Evolutionary conservation across 1,284 basidiomycete species (phyloP).

Genomic region (Tremellales sp.): DNA sequence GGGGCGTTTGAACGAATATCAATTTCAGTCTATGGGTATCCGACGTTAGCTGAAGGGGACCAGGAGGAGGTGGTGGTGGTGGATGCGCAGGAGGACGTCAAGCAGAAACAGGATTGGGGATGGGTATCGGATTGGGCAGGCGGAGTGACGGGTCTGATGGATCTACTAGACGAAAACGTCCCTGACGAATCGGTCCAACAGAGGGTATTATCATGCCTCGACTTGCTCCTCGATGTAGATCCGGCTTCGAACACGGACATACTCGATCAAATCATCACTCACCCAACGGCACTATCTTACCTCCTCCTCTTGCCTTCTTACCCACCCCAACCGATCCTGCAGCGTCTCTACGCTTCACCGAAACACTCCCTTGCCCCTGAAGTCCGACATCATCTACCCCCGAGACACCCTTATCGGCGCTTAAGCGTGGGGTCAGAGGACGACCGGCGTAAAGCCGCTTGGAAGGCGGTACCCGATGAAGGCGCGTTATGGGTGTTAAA

Average conservation of each 20-base stretch:
- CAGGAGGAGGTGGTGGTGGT: background rate
- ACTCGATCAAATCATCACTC: background rate
- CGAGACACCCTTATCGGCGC: background rate
- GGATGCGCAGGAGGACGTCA: background rate
- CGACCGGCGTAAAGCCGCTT: background rate
- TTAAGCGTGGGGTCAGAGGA: background rate
- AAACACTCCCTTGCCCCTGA: background rate
- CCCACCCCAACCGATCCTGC: background rate
- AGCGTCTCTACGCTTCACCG: background rate
- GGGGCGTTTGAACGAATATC: background rate
- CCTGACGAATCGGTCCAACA: background rate
- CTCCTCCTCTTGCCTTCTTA: background rate
- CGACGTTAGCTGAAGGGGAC: too few relatives aligned
- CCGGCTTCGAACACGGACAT: too few relatives aligned
- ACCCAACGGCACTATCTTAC: background rate
- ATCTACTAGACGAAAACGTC: background rate
- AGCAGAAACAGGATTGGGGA: background rate
- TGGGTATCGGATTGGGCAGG: conserved; percentile 5
- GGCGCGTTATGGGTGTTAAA: background rate
- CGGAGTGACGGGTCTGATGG: background rate
- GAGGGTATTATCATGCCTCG: background rate
- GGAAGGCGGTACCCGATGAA: background rate
- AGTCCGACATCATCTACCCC: background rate
- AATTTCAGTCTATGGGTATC: background rate
- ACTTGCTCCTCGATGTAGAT: background rate